Conservation (phyloP, 352 stramenopile species). For the Hyaloperonospora arabidopsidis region DNA sequence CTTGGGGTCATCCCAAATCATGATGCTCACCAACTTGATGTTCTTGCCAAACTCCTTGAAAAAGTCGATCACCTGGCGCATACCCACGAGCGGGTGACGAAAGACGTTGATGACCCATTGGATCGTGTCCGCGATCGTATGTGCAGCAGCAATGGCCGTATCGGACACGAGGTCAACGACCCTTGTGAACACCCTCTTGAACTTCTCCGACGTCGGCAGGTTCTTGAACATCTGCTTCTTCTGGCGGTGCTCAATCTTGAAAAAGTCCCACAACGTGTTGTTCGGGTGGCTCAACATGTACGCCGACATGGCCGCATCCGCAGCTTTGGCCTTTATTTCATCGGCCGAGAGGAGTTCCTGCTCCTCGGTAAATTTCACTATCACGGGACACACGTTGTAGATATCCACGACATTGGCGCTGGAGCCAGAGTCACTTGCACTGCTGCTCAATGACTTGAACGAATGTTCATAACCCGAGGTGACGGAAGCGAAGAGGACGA, state of each 20-base stretch:
- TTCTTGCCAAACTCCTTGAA: slow-evolving; percentile 18
- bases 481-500: no score
- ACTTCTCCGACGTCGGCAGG: neutral
- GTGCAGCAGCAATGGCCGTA: slow-evolving; percentile 5
- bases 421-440: neutral
- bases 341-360: slow-evolving; percentile 12
- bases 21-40: slow-evolving; percentile 12
- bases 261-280: slow-evolving; percentile 21
- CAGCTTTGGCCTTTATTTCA: slow-evolving; percentile 19
- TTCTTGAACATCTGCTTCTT: slow-evolving; percentile 12
- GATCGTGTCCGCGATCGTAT: slow-evolving; percentile 8
- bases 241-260: slow-evolving; percentile 16
- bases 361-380: slow-evolving; percentile 11
- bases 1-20: slow-evolving; percentile 22
- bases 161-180: slow-evolving; percentile 10
- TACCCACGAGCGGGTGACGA: slow-evolving; percentile 9
- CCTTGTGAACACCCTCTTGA: slow-evolving; percentile 7
- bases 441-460: neutral
- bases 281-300: slow-evolving; percentile 21
- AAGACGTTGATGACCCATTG: slow-evolving; percentile 17
- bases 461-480: neutral
- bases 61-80: slow-evolving; percentile 6
- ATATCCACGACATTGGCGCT: slow-evolving; percentile 3
- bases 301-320: slow-evolving; percentile 16
- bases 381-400: slow-evolving; percentile 19